Base-by-base conservation (phyloP, 73 alveolate species). In the Paramecium primaurelia region DNA sequence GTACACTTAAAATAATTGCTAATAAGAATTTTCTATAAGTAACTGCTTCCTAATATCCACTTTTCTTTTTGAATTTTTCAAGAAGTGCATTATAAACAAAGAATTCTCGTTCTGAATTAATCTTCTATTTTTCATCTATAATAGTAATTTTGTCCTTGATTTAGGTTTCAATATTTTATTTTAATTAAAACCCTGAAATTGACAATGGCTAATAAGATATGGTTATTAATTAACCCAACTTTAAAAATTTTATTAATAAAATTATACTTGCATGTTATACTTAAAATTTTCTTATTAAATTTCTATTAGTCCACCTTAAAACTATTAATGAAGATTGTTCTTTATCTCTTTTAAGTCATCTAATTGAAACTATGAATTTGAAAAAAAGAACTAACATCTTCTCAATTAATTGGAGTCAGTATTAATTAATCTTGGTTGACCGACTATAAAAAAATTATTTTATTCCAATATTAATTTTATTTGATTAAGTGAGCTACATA, bases 351-450 rank as follows among this genome's bases (percentile, higher is more conserved):
- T 10, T 6, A 80, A 4, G 25, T 80, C 91, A 3, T 80, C 22
- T 8, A 8, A 47, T 18, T 14, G 28, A 26, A 26, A 80, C 14
- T 80, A 6, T 12, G 44, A 12, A 44, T 18, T 32, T 18, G 91
- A 54, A 44, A 80, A 45, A 44, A 80, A 80, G 75, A 80, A 80
- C n/a, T 47, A 12, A 25, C 64, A 34, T 5, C 34, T 80, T 10
- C 91, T 40, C 18, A 40, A 80, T 26, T 80, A 20, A 47, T 80
- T 80, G 25, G 90, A 20, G 42, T 80, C 75, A 25, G 91, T 42
- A 80, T 80, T 80, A 25, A 80, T 47, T 45, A 26, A 14, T 47
- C 91, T 34, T 38, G 91, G 91, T 18, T 22, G 20, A 42, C 91
- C 91, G 6, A 80, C 91, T 25, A 80, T 80, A 36, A 44, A 47